These are phyloP conservation scores for Eurotiales sp. DNA, from an alignment of 2,329 filamentous ascomycete genomes.

Conservation along the genomic window DNA sequence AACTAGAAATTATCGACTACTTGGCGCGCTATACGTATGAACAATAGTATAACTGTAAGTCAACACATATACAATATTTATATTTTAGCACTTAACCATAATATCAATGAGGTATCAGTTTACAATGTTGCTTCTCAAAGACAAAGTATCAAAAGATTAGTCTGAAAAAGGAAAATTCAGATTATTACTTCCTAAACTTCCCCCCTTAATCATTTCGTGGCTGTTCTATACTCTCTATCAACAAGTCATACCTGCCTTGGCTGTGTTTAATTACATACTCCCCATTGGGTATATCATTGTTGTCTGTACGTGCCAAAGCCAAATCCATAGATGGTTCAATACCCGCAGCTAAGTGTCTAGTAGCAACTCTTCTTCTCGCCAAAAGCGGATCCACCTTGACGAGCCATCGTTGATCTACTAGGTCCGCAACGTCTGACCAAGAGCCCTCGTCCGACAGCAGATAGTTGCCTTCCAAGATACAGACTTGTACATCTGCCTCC, in stretches of 20 bases:
- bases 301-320: neutral
- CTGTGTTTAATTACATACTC: conserved; percentile 1
- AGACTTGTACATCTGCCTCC: conserved; percentile 9
- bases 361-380: neutral
- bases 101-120: no score
- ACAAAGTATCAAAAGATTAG: no score
- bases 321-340: conserved; percentile 1
- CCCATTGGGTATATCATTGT: conserved; percentile 1
- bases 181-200: neutral
- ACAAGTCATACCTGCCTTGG: conserved; percentile 1
- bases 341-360: neutral
- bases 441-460: conserved; percentile 15
- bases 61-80: no score
- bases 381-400: conserved; percentile 4
- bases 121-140: no score
- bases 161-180: neutral
- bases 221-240: conserved; percentile 3
- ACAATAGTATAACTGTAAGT: no score
- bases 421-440: neutral
- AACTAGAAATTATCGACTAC: no score
- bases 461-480: conserved; percentile 18
- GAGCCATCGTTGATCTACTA: conserved; percentile 5
- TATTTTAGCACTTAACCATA: no score
- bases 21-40: no score
- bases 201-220: neutral